These are phyloP conservation scores for Paradendryphiella salina DNA, from an alignment of 2,329 filamentous ascomycete genomes.

Conservation along the genomic window DNA sequence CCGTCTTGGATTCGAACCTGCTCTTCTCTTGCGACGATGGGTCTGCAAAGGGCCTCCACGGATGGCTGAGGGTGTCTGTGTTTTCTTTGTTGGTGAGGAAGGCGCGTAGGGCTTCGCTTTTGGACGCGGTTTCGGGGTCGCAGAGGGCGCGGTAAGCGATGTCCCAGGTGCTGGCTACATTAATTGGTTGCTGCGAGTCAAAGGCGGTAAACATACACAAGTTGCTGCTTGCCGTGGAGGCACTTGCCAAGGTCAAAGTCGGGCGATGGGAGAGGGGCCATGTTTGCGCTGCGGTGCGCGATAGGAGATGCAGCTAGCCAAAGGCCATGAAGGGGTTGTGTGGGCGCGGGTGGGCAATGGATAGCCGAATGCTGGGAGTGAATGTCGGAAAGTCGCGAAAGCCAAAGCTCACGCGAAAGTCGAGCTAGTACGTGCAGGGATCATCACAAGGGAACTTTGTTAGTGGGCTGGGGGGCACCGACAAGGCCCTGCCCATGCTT, in stretches of 20 bases:
- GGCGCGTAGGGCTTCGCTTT: conserved; percentile 54
- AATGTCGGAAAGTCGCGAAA: conserved; percentile 25
- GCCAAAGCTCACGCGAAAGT: conserved; percentile 24
- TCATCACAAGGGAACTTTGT: conserved; percentile 11
- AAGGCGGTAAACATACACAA: conserved; percentile 66
- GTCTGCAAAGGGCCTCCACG: conserved; percentile 67
- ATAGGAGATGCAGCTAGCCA: conserved; percentile 29
- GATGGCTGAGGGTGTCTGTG: conserved; percentile 67
- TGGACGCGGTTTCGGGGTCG: conserved; percentile 51
- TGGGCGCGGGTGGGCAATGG: conserved; percentile 19
- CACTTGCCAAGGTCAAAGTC: conserved; percentile 81
- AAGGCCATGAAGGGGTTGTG: conserved; percentile 38
- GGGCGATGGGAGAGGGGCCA: conserved; percentile 40
- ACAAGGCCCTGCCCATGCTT: neutral
- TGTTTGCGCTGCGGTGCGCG: conserved; percentile 45
- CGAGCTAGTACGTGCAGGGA: conserved; percentile 17
- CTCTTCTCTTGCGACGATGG: conserved; percentile 66
- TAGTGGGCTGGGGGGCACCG: neutral
- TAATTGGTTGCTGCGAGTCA: conserved; percentile 6
- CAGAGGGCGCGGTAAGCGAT: conserved; percentile 59
- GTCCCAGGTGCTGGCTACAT: conserved; percentile 63
- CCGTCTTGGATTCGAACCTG: conserved; percentile 80
- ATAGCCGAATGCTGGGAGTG: conserved; percentile 29
- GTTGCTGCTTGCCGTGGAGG: conserved; percentile 74
- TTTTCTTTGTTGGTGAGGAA: conserved; percentile 75